phyloP scores from a whole-genome alignment of 805 yeast genomes.

The Lipomyces oligophaga region DNA sequence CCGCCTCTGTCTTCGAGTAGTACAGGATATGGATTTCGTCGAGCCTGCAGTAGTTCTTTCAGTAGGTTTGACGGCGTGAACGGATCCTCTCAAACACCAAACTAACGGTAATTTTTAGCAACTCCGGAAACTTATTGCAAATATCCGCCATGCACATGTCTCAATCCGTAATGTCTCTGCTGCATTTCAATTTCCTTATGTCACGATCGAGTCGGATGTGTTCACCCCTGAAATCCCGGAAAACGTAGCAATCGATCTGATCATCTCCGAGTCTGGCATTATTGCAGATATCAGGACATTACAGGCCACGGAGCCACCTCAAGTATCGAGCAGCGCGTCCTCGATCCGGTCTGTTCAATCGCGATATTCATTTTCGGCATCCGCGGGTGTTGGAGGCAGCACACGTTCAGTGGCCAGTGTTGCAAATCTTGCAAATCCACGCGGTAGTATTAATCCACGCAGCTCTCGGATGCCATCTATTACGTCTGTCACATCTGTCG shows the following conservation, averaged over 20 bases:
- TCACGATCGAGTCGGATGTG: constrained; percentile 13
- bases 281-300: constrained; percentile 28
- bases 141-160: constrained; percentile 26
- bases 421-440: constrained; percentile 4
- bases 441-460: constrained; percentile 2
- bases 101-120: constrained; percentile 12
- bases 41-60: constrained; percentile 27
- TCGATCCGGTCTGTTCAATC: constrained; percentile 10
- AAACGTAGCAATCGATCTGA: constrained; percentile 16
- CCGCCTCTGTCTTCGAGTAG: constrained; percentile 15
- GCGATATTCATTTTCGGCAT: constrained; percentile 6
- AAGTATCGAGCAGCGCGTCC: constrained; percentile 1
- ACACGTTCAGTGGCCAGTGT: constrained; percentile 1
- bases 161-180: constrained; percentile 24
- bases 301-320: constrained; percentile 13
- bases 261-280: constrained; percentile 25
- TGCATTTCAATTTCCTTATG: constrained; percentile 26
- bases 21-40: constrained; percentile 26
- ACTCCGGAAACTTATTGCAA: constrained; percentile 22
- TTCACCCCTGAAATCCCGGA: constrained; percentile 20
- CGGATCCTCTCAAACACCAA: background rate
- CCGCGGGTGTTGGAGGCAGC: constrained; percentile 1
- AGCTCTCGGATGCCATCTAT: background rate
- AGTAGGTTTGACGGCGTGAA: constrained; percentile 11
- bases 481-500: background rate